Percentiles rank a stretch among this genome's conserved stretches.
phyloP scores from a whole-genome alignment of 345 rosid genomes.

The Salix suchowensis region DNA sequence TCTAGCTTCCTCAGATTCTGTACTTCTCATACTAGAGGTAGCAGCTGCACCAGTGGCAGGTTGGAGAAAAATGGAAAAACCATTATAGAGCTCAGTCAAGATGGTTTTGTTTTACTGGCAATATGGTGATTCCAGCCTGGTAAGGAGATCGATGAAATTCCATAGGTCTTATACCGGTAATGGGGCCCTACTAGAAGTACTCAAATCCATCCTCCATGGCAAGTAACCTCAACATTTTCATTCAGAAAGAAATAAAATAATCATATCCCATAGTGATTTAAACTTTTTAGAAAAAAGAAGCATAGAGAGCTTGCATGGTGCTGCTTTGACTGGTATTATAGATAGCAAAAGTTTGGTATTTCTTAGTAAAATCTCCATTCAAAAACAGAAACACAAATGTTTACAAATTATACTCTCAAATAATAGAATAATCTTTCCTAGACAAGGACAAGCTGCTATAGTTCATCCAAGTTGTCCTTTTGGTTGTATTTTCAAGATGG shows the following conservation, averaged over 20 bases:
- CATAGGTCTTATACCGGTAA: neutral
- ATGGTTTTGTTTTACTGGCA: neutral
- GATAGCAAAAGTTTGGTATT: neutral
- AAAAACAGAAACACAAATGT: slow-evolving; percentile 1
- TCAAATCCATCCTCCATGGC: neutral
- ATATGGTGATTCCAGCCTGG: neutral
- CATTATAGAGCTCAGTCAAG: neutral
- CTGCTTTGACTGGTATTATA: neutral
- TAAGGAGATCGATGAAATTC: neutral
- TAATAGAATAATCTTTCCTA: slow-evolving; percentile 20
- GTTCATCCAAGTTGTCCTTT: slow-evolving; percentile 21
- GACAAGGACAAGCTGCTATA: slow-evolving; percentile 25
- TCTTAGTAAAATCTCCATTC: neutral
- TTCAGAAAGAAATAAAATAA: neutral
- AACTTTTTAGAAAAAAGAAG: neutral
- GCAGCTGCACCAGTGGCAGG: neutral
- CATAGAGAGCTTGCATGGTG: neutral
- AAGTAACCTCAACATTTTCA: neutral
- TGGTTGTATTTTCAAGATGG: slow-evolving; percentile 2
- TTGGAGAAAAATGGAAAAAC: neutral
- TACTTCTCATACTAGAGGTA: neutral
- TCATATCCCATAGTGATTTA: neutral
- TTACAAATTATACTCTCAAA: neutral
- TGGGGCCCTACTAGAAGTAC: neutral
- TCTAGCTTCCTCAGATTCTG: neutral